phyloP scores from a whole-genome alignment of 306 rosid genomes.

The Pyrus betulifolia region DNA sequence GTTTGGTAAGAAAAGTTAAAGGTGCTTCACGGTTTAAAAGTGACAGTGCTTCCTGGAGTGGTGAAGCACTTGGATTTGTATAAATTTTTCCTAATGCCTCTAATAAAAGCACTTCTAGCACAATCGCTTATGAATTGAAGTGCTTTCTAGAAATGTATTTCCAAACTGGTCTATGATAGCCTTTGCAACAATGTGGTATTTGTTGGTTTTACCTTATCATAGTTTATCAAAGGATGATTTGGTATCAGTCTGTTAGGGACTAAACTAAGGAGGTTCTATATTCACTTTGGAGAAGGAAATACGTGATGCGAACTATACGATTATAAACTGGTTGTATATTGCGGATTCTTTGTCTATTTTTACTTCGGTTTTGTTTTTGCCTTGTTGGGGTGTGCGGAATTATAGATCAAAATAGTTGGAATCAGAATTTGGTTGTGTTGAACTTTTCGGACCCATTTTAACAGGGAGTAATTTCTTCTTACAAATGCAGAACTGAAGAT shows the following conservation, averaged over 20 bases:
- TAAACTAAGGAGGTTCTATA: neutral
- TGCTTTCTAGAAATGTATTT: neutral
- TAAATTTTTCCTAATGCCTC: neutral
- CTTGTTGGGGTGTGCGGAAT: neutral
- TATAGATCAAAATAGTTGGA: neutral
- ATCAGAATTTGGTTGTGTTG: neutral
- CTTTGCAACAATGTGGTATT: neutral
- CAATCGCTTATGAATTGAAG: neutral
- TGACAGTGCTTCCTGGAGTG: neutral
- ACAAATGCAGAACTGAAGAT: slow-evolving; percentile 41
- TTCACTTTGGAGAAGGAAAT: neutral
- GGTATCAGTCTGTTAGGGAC: neutral
- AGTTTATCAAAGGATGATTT: neutral
- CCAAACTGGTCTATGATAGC: neutral
- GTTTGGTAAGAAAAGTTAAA: neutral
- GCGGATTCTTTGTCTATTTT: neutral
- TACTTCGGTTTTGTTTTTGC: neutral
- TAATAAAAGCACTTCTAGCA: neutral
- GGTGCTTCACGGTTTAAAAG: neutral
- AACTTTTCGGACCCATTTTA: neutral
- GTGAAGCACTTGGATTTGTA: neutral
- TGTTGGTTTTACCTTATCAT: neutral
- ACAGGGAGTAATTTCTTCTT: slow-evolving; percentile 1
- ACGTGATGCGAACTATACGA: neutral
- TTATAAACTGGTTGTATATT: neutral